Evolutionary conservation across 2,329 filamentous ascomycete species (phyloP), one percentile per base, ranked within the genome.

Genomic region (Lithohypha guttulata): DNA sequence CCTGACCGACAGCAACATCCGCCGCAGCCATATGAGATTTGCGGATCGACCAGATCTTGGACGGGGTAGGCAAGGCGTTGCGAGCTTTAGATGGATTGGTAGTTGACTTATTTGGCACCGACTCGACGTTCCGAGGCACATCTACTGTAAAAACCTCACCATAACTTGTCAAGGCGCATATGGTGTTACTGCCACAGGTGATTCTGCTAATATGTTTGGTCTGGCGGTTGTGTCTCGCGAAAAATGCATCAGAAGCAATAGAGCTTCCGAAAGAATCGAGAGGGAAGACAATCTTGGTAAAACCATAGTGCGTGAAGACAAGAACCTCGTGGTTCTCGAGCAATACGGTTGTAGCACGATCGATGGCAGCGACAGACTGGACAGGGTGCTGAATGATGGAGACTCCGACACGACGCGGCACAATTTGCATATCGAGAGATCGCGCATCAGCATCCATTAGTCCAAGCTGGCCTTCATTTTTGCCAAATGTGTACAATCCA

Each of bases 281-380:
- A 0, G 85, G 83, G 47, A 96, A 94, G 31, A 77, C 78, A 39
- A 96, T 70, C 47, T 85, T 84, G n/a, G 86, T 85, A 56, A 94
- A 96, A 3, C 89, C 89, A 53, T 93, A 96, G 50, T 93, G 93
- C 1, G 86, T 89, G 52, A 98, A 94, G 0, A 98, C 80, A 70
- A 83, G 93, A 7, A 96, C 85, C 14, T 86, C 85, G 50, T 83
- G 79, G 51, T 86, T 93, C 34, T 86, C 81, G 2, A 98, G 71
- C 19, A 98, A 64, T 46, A 86, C 81, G 1, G 81, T 79, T 0
- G 91, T 95, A 5, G 91, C 91, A 49, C 79, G 80, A 55, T 96
- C 89, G 42, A 93, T 94, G 3, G 87, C 89, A 1, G 84, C 82
- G 0, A 91, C 84, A 57, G 81, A 82, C 18, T 73, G 65, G 37